A percentile compares a stretch with the other conserved stretches of the same genome.
Conservation (phyloP, 2,329 filamentous ascomycete genomes). For the Paracoccidioides brasiliensis region DNA sequence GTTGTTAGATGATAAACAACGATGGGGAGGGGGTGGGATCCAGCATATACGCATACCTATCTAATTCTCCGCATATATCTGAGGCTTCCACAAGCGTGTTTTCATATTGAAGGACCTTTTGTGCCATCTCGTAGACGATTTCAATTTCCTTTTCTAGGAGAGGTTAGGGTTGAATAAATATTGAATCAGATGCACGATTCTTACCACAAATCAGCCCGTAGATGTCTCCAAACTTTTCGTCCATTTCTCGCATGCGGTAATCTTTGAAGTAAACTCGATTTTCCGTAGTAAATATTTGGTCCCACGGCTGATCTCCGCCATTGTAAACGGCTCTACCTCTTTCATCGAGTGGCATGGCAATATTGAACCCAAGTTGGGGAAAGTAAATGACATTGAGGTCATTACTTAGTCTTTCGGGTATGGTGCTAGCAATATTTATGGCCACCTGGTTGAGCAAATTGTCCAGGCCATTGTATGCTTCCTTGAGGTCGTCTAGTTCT, state of each 20-base stretch:
- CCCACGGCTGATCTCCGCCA: conserved; percentile 57
- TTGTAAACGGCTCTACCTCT: conserved; percentile 50
- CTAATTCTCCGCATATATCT: conserved; percentile 72
- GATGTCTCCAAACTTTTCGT: conserved; percentile 69
- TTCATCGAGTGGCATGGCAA: conserved; percentile 53
- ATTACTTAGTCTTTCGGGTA: conserved; percentile 45
- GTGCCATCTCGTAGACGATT: conserved; percentile 64
- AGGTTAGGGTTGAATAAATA: not conserved
- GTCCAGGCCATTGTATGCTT: conserved; percentile 64
- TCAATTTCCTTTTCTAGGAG: conserved; percentile 69
- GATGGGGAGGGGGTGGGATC: not conserved
- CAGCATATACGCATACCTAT: conserved; percentile 35
- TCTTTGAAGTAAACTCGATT: conserved; percentile 78
- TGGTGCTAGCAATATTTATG: conserved; percentile 45
- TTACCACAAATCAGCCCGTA: conserved; percentile 70
- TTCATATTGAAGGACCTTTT: conserved; percentile 57
- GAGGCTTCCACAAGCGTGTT: conserved; percentile 55
- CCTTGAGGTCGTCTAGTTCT: conserved; percentile 65
- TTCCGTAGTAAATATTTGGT: conserved; percentile 61
- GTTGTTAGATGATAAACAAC: conserved; percentile 1
- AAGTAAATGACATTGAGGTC: conserved; percentile 73
- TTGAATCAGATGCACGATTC: conserved; percentile 12
- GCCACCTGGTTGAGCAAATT: conserved; percentile 57
- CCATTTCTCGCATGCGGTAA: conserved; percentile 63
- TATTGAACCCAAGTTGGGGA: conserved; percentile 82